Conservation (phyloP, 208 protist genomes). For the Trypanosoma caninum region DNA sequence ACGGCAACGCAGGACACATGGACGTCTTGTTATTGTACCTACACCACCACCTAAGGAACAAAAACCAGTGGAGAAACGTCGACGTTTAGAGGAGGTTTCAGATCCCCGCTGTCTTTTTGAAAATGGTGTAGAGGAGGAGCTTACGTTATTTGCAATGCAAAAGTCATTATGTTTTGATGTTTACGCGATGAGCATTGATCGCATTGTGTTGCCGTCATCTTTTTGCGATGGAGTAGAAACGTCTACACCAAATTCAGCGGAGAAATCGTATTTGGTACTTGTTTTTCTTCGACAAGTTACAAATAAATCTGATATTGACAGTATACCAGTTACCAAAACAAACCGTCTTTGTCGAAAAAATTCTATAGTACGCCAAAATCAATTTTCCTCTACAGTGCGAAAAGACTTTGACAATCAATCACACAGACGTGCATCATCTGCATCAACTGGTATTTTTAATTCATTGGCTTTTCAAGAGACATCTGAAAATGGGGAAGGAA, state of each 20-base stretch:
- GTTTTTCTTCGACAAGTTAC: no score
- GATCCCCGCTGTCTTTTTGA: constrained; percentile 15
- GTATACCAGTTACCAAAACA: no score
- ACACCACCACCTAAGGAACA: constrained; percentile 2
- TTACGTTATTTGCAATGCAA: background rate
- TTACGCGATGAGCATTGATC: constrained; percentile 15
- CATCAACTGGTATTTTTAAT: no score
- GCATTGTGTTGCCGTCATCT: background rate
- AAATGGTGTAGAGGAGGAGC: constrained; percentile 2
- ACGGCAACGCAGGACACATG: background rate
- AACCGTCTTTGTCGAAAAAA: no score
- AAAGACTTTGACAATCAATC: no score
- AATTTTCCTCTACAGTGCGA: no score
- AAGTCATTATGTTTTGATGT: constrained; percentile 4
- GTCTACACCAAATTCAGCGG: background rate
- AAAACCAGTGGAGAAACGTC: background rate
- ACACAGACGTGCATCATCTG: no score
- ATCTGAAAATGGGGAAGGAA: no score
- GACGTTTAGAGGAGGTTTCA: constrained; percentile 6
- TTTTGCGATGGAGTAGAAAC: background rate
- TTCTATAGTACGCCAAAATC: no score
- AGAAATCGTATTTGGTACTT: constrained; percentile 5
- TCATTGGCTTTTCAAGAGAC: no score
- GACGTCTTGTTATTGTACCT: constrained; percentile 1
- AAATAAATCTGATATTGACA: no score